phyloP scores from a whole-genome alignment of 2,329 filamentous ascomycete genomes.

The Colletotrichum salicis region DNA sequence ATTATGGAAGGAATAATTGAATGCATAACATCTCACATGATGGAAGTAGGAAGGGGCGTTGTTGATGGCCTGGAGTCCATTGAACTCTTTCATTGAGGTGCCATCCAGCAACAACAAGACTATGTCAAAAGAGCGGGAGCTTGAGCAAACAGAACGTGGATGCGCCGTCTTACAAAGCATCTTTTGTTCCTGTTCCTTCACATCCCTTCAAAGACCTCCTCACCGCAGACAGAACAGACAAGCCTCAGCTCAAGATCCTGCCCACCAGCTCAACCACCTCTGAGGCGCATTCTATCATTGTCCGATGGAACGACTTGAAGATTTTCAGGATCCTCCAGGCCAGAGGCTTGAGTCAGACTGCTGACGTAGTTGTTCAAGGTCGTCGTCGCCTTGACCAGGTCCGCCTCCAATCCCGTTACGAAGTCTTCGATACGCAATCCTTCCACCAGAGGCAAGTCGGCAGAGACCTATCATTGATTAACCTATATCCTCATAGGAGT shows the following conservation, averaged over 20 bases:
- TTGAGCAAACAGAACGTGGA: accelerated
- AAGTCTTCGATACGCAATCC: background rate
- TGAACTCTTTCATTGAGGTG: too few relatives aligned
- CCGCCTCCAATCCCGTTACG: background rate
- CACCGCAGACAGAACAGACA: background rate
- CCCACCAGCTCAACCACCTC: background rate
- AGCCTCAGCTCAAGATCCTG: background rate
- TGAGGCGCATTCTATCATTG: too few relatives aligned
- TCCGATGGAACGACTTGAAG: background rate
- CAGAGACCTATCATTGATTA: background rate
- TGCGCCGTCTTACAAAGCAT: background rate
- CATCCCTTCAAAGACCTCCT: background rate
- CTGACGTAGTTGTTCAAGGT: background rate
- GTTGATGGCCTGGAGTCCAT: too few relatives aligned
- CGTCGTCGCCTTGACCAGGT: background rate
- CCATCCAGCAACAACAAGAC: background rate
- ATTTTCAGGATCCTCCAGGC: background rate
- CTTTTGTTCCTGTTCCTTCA: background rate
- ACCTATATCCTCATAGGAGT: too few relatives aligned
- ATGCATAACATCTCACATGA: too few relatives aligned
- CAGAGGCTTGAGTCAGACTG: background rate
- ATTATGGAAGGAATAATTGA: too few relatives aligned
- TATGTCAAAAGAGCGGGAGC: background rate
- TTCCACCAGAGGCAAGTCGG: too few relatives aligned
- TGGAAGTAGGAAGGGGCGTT: background rate